Conservation (phyloP, 768 basidiomycete species). For the Tricholoma terreum region DNA sequence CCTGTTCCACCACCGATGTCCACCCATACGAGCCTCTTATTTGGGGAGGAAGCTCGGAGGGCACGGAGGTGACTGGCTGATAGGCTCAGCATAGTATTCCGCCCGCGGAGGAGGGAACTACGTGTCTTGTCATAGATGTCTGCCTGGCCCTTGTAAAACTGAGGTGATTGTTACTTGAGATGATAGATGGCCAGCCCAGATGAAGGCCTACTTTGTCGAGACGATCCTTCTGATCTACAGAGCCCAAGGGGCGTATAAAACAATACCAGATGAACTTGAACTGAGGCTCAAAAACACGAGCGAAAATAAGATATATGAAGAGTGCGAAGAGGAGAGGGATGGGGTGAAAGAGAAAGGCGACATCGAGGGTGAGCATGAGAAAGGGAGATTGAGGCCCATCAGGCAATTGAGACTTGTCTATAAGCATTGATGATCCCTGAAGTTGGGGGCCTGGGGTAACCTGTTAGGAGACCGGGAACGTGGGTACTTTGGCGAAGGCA, state of each 20-base stretch:
- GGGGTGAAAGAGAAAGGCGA: conserved; percentile 6
- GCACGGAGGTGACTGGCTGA: conserved; percentile 58
- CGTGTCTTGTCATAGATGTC: conserved; percentile 72
- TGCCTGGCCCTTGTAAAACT: conserved; percentile 71
- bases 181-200: neutral
- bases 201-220: conserved; percentile 37
- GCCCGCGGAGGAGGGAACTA: conserved; percentile 56
- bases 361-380: conserved; percentile 4
- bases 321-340: conserved; percentile 4
- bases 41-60: conserved; percentile 37
- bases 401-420: no score
- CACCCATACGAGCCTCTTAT: conserved; percentile 64
- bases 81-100: conserved; percentile 71
- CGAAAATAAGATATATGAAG: conserved; percentile 8
- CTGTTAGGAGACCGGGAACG: no score
- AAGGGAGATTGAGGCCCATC: no score
- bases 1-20: conserved; percentile 78
- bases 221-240: conserved; percentile 39
- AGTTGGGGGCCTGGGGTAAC: no score
- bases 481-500: no score
- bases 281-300: conserved; percentile 33
- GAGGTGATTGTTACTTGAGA: neutral
- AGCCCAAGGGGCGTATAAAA: conserved; percentile 41
- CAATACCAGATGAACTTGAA: conserved; percentile 50
- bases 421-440: no score